Conservation (phyloP, 139 green algal species). For the Limnomonas spitsbergensis region DNA sequence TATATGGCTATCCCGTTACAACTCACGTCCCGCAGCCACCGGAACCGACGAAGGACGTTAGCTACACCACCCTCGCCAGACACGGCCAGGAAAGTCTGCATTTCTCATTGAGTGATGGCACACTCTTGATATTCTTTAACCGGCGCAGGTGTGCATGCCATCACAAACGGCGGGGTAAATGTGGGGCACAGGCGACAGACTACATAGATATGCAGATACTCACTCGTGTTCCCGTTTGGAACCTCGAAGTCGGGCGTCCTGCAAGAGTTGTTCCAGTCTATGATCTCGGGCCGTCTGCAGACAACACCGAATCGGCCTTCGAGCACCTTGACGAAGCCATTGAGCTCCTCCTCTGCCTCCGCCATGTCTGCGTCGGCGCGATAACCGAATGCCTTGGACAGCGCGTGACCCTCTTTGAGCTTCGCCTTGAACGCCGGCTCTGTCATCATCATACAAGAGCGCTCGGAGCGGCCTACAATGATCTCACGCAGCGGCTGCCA, state of each 20-base stretch:
- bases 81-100: too few species aligned
- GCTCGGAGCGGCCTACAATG: not conserved
- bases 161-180: too few species aligned
- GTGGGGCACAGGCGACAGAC: too few species aligned
- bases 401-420: slow-evolving; percentile 1
- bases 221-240: slow-evolving; percentile 1
- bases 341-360: not conserved
- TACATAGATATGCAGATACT: too few species aligned
- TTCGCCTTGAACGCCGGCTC: slow-evolving; percentile 9
- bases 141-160: too few species aligned
- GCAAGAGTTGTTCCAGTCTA: not conserved
- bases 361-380: not conserved
- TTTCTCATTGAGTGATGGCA: too few species aligned
- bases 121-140: too few species aligned
- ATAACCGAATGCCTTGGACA: not conserved
- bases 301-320: not conserved
- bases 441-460: not conserved
- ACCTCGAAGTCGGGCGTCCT: slow-evolving; percentile 10
- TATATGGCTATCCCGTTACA: too few species aligned
- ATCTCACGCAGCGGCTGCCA: slow-evolving; percentile 6
- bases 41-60: too few species aligned
- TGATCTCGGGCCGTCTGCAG: not conserved
- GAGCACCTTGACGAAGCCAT: not conserved
- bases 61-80: too few species aligned
- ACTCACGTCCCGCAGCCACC: too few species aligned